A percentile compares a stretch with the other conserved stretches of the same genome.
These are phyloP conservation scores for Alternaria infectoria DNA, from an alignment of 2,329 filamentous ascomycete genomes.

Conservation along the genomic window DNA sequence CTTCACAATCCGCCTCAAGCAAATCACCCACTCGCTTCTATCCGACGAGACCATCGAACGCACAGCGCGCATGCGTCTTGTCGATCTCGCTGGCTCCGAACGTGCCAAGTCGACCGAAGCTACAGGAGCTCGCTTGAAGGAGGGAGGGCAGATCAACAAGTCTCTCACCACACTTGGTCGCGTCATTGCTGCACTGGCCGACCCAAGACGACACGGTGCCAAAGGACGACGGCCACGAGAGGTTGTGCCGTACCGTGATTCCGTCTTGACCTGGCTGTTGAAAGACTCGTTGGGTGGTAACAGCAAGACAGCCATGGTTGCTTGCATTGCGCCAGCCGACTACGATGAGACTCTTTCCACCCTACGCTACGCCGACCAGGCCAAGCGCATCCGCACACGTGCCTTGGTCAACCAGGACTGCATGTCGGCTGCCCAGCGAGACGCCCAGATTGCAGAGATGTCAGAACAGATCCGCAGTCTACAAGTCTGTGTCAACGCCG, in stretches of 20 bases:
- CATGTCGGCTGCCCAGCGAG: slow-evolving; percentile 88
- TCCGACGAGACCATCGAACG: slow-evolving; percentile 98
- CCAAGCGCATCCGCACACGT: slow-evolving; percentile 93
- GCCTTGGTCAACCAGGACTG: slow-evolving; percentile 96
- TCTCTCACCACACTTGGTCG: slow-evolving; percentile 93
- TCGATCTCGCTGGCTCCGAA: slow-evolving; percentile 94
- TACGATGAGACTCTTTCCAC: slow-evolving; percentile 98
- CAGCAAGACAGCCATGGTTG: slow-evolving; percentile 99
- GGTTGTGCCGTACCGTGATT: slow-evolving; percentile 92
- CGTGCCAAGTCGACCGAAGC: slow-evolving; percentile 95
- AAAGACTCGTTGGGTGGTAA: slow-evolving; percentile 97
- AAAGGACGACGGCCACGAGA: slow-evolving; percentile 58
- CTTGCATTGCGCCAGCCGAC: slow-evolving; percentile 92
- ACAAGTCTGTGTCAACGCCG: slow-evolving; percentile 72
- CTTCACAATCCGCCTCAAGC: slow-evolving; percentile 97
- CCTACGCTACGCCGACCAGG: slow-evolving; percentile 94
- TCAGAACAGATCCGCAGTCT: slow-evolving; percentile 88
- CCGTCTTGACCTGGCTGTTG: slow-evolving; percentile 80
- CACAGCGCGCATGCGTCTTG: slow-evolving; percentile 88
- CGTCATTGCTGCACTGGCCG: slow-evolving; percentile 88
- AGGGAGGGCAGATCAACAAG: slow-evolving; percentile 99
- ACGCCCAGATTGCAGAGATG: slow-evolving; percentile 94
- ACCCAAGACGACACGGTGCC: slow-evolving; percentile 62
- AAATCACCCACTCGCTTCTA: slow-evolving; percentile 95
- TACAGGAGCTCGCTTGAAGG: slow-evolving; percentile 85